Evolutionary conservation across 2,329 filamentous ascomycete genomes (phyloP).

Genomic region (Xylaria digitata): DNA sequence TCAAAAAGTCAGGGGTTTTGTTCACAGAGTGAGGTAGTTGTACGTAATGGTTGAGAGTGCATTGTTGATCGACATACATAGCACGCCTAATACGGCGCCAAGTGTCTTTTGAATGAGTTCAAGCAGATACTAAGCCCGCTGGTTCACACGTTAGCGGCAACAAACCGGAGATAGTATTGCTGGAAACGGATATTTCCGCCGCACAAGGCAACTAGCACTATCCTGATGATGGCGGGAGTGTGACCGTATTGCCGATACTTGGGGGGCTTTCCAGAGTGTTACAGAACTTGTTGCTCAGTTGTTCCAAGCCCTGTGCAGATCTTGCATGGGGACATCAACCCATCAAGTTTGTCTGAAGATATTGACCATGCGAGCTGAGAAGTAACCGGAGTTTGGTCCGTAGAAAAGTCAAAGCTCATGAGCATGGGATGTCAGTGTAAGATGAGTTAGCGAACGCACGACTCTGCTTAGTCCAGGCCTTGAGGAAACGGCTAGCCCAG

Average conservation of each 20-base stretch:
- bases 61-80: background rate
- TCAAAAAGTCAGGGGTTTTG: no score
- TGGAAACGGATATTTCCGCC: background rate
- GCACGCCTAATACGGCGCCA: background rate
- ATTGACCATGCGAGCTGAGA: no score
- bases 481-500: background rate
- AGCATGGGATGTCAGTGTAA: background rate
- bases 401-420: background rate
- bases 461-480: background rate
- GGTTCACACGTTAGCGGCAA: background rate
- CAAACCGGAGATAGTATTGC: background rate
- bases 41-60: background rate
- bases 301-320: background rate
- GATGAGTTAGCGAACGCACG: background rate
- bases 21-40: background rate
- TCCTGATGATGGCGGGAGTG: background rate
- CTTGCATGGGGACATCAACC: background rate
- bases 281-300: background rate
- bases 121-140: background rate
- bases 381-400: background rate
- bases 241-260: background rate
- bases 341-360: background rate
- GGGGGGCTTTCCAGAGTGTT: background rate
- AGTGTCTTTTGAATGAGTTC: background rate
- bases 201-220: background rate